A percentile compares a stretch with the other conserved stretches of the same genome.
These are phyloP conservation scores for Dichotomocladium elegans DNA, from an alignment of 371 early-diverging fungal species.

Conservation along the genomic window DNA sequence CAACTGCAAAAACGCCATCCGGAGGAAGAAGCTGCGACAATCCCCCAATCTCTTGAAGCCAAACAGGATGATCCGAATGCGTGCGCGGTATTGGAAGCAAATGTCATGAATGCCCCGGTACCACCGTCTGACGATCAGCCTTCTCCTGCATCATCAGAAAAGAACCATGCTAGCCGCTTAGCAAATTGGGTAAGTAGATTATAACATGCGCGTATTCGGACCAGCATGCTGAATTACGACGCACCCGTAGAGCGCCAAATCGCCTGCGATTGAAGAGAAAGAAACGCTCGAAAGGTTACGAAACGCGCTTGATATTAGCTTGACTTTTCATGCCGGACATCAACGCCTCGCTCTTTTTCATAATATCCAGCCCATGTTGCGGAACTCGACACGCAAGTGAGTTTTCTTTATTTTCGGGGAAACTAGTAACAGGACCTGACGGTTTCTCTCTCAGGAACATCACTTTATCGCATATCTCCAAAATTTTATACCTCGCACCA, in stretches of 20 bases:
- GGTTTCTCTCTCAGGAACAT: constrained; percentile 27
- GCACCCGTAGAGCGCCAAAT: constrained; percentile 23
- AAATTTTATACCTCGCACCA: constrained; percentile 32
- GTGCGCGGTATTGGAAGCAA: too few species aligned
- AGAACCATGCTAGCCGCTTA: too few species aligned
- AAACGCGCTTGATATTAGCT: constrained; percentile 28
- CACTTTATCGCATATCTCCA: constrained; percentile 21
- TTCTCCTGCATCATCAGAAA: too few species aligned
- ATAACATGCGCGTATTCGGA: too few species aligned
- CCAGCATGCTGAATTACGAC: too few species aligned
- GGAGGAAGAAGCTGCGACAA: too few species aligned
- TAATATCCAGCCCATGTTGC: constrained; percentile 28
- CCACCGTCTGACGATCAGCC: too few species aligned
- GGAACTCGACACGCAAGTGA: constrained; percentile 25
- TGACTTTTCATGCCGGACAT: constrained; percentile 33
- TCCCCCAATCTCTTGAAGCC: too few species aligned
- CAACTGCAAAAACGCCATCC: too few species aligned
- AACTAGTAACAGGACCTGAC: not conserved
- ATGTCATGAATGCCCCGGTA: too few species aligned
- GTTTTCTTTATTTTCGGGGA: not conserved
- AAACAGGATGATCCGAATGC: too few species aligned
- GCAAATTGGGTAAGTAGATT: not conserved
- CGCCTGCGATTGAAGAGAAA: constrained; percentile 27
- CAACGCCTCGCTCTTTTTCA: constrained; percentile 30
- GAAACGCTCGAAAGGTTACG: constrained; percentile 20